A percentile compares a stretch with the other conserved stretches of the same genome.
phyloP scores from a whole-genome alignment of 2,329 filamentous ascomycete genomes.

The Cryphonectria radicalis region DNA sequence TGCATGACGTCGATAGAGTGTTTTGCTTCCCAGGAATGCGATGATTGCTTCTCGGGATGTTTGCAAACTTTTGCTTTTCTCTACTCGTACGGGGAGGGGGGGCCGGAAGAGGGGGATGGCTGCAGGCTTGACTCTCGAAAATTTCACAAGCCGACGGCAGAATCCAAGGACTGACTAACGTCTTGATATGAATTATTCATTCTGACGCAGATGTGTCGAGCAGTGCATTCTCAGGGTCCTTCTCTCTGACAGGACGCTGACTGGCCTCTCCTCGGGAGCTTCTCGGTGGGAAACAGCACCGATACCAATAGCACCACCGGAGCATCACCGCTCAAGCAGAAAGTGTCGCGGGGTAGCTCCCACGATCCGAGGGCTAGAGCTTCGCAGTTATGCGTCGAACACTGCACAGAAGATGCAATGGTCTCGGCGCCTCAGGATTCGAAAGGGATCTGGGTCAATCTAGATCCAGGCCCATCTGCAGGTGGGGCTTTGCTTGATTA shows the following conservation, averaged over 20 bases:
- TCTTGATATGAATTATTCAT: background rate
- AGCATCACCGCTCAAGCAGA: background rate
- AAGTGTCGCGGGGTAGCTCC: constrained; percentile 5
- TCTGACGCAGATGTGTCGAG: background rate
- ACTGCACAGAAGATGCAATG: background rate
- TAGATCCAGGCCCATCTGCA: constrained; percentile 20
- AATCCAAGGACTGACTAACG: background rate
- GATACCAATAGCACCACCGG: background rate
- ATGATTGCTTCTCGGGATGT: background rate
- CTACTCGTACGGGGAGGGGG: background rate
- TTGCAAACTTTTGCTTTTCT: background rate
- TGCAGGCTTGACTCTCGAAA: background rate
- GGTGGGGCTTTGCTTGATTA: constrained; percentile 10
- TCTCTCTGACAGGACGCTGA: background rate
- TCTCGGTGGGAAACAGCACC: background rate
- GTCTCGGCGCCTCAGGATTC: constrained; percentile 8
- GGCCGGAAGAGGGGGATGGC: background rate
- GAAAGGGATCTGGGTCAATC: constrained; percentile 18
- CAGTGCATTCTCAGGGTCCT: background rate
- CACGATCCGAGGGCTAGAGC: constrained; percentile 7
- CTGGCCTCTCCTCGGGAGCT: background rate
- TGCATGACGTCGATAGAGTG: background rate
- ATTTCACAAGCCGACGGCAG: background rate
- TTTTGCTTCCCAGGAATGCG: background rate
- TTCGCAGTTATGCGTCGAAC: background rate